Evolutionary conservation across 345 rosid species (phyloP).

Genomic region (Toxicodendron radicans): DNA sequence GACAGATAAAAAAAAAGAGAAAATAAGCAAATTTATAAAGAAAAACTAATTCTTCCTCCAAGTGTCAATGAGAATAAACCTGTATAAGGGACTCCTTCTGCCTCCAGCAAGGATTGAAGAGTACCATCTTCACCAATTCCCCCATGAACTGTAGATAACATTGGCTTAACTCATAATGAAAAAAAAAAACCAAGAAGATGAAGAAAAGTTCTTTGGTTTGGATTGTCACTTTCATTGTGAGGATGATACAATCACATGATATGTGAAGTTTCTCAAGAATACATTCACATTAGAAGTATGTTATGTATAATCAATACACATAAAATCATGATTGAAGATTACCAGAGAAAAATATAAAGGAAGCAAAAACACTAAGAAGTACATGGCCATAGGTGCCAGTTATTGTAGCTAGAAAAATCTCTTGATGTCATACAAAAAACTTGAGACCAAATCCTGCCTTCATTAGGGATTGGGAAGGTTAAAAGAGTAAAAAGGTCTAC

Average conservation of each 20-base stretch:
- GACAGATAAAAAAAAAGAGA: too few relatives aligned
- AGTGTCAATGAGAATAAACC: constrained; percentile 39
- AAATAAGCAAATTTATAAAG: constrained; percentile 12
- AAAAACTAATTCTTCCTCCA: neutral
- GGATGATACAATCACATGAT: neutral
- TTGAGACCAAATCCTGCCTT: neutral
- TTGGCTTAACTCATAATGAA: constrained; percentile 9
- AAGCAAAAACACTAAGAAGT: neutral
- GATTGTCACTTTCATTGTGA: neutral
- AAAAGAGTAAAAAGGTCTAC: neutral
- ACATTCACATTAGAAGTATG: neutral
- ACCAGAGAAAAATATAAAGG: constrained; percentile 7
- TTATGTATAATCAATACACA: neutral
- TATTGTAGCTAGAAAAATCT: neutral
- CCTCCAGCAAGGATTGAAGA: constrained; percentile 73
- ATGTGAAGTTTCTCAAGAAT: too few relatives aligned
- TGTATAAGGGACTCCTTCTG: constrained; percentile 80
- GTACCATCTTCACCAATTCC: constrained; percentile 99
- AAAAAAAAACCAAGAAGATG: neutral
- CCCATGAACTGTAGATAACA: constrained; percentile 70
- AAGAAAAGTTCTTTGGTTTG: neutral
- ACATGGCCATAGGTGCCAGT: neutral
- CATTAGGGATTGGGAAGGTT: neutral
- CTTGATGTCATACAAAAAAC: neutral
- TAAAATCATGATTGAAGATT: neutral